These are phyloP conservation scores for Coprinopsis cinerea DNA, from an alignment of 768 basidiomycete species.

Conservation along the genomic window DNA sequence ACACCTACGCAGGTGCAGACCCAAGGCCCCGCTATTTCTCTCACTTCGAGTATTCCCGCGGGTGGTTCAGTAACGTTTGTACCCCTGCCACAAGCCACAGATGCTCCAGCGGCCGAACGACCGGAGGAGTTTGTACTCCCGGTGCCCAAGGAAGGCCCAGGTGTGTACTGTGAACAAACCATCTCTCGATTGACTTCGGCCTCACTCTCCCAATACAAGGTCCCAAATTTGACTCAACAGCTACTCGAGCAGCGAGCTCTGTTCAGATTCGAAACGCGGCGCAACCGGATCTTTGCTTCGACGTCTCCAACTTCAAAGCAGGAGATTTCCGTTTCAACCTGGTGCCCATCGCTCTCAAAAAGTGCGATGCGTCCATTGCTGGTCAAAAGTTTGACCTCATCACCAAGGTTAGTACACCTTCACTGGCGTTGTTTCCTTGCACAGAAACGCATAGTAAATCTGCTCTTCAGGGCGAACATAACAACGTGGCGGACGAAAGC, in stretches of 20 bases:
- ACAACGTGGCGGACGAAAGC: constrained; percentile 17
- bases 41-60: too few species aligned
- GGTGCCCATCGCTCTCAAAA: constrained; percentile 17
- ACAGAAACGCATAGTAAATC: neutral
- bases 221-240: constrained; percentile 19
- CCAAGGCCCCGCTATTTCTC: too few species aligned
- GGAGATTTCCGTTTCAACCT: constrained; percentile 20
- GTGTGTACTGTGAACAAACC: neutral
- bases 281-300: constrained; percentile 14
- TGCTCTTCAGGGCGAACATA: constrained; percentile 15
- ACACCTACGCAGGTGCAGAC: neutral
- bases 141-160: constrained; percentile 6
- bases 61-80: too few species aligned
- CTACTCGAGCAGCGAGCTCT: constrained; percentile 18
- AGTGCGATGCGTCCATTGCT: constrained; percentile 14
- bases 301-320: constrained; percentile 16
- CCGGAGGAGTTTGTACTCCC: constrained; percentile 10
- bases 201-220: constrained; percentile 7
- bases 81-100: neutral
- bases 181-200: neutral
- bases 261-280: constrained; percentile 17
- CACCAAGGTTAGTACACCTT: constrained; percentile 13
- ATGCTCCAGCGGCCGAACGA: neutral
- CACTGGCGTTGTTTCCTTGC: neutral
- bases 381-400: constrained; percentile 18